Percentiles rank a stretch among this genome's conserved stretches.
phyloP scores from a whole-genome alignment of 2,329 filamentous ascomycete species.

The Neoscytalidium dimidiatum region DNA sequence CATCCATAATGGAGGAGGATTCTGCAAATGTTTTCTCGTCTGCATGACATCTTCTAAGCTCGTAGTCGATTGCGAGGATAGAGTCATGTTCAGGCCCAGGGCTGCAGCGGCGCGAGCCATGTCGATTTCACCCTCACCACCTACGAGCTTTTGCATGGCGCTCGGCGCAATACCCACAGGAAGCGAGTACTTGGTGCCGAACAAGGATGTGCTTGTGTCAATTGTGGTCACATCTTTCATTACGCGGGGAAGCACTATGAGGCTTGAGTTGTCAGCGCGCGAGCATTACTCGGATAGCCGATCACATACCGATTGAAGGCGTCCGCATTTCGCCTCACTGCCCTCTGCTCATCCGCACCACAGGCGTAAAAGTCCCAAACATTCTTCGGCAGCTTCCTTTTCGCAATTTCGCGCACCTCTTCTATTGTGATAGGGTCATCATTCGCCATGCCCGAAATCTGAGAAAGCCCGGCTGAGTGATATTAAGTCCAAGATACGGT shows the following conservation, averaged over 20 bases:
- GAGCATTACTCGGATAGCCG: neutral
- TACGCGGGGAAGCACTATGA: constrained; percentile 20
- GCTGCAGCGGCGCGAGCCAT: constrained; percentile 28
- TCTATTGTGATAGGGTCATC: neutral
- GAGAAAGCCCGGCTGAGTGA: too few species aligned
- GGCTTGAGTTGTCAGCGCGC: constrained; percentile 19
- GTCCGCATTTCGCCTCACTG: neutral
- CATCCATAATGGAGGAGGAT: constrained; percentile 27
- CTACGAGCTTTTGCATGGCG: constrained; percentile 32
- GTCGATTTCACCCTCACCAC: constrained; percentile 32
- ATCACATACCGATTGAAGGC: neutral
- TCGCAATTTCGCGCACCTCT: neutral
- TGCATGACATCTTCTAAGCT: constrained; percentile 32
- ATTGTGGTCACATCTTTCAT: constrained; percentile 25
- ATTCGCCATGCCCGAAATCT: too few species aligned
- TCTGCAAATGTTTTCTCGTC: constrained; percentile 16
- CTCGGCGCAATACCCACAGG: constrained; percentile 36
- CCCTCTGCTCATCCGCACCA: neutral
- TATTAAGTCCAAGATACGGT: too few species aligned
- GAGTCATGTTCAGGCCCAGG: constrained; percentile 29
- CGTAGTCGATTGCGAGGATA: constrained; percentile 31
- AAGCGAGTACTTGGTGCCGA: constrained; percentile 24
- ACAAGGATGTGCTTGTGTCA: constrained; percentile 23
- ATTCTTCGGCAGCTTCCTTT: neutral
- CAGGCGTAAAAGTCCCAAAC: neutral